These are phyloP conservation scores for Xylariales sp. DNA, from an alignment of 2,329 filamentous ascomycete species.

Conservation along the genomic window DNA sequence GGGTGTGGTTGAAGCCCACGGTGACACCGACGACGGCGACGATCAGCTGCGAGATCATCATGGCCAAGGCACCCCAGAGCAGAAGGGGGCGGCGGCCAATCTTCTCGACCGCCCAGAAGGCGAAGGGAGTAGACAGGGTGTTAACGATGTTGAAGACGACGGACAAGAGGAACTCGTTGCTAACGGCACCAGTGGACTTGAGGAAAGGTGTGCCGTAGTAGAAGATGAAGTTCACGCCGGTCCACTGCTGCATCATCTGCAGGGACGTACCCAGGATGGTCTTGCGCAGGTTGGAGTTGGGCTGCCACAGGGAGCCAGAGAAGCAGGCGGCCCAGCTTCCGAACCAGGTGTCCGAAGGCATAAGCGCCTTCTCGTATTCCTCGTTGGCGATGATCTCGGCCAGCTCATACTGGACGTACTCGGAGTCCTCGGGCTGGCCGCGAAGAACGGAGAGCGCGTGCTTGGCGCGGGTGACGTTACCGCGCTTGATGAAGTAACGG, in stretches of 20 bases:
- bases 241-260: slow-evolving; percentile 66
- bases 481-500: slow-evolving; percentile 25
- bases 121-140: slow-evolving; percentile 61
- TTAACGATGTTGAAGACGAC: slow-evolving; percentile 68
- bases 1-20: slow-evolving; percentile 34
- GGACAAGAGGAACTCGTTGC: slow-evolving; percentile 63
- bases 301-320: slow-evolving; percentile 39
- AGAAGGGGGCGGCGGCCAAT: slow-evolving; percentile 66
- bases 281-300: slow-evolving; percentile 59
- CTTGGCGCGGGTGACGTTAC: slow-evolving; percentile 42
- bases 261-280: slow-evolving; percentile 59
- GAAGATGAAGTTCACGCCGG: slow-evolving; percentile 59
- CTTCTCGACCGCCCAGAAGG: slow-evolving; percentile 64
- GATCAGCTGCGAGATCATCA: slow-evolving; percentile 60
- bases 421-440: slow-evolving; percentile 43
- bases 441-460: slow-evolving; percentile 49
- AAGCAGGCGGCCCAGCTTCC: too few relatives aligned
- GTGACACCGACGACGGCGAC: slow-evolving; percentile 56
- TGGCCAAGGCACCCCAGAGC: slow-evolving; percentile 63
- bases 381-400: slow-evolving; percentile 41
- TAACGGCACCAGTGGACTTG: slow-evolving; percentile 57
- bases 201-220: slow-evolving; percentile 69
- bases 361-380: slow-evolving; percentile 37
- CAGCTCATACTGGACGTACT: slow-evolving; percentile 51
- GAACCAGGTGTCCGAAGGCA: too few relatives aligned